A percentile compares a stretch with the other conserved stretches of the same genome.
Conservation (phyloP, 169 alveolate species). For the Toxoplasma gondii region DNA sequence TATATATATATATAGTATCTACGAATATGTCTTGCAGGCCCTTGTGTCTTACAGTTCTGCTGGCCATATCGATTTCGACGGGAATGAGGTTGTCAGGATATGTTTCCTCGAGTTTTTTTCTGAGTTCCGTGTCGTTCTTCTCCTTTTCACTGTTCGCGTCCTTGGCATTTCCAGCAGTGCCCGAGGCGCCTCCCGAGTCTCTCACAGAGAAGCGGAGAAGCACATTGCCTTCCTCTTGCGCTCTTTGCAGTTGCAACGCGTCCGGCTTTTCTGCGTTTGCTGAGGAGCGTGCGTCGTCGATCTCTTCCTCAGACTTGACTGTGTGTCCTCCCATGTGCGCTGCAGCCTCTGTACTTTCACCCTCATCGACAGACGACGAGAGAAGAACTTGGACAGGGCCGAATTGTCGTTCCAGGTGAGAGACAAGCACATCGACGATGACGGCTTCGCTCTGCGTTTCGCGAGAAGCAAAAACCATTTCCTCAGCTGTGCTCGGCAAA, state of each 20-base stretch:
- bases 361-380: background rate
- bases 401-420: background rate
- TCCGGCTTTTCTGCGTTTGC: background rate
- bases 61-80: conserved; percentile 14
- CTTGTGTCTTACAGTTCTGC: background rate
- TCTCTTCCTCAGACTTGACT: background rate
- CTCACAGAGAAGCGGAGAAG: background rate
- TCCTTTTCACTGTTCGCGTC: background rate
- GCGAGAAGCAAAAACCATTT: background rate
- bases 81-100: background rate
- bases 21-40: background rate
- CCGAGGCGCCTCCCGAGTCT: background rate
- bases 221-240: background rate
- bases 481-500: background rate
- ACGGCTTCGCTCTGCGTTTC: conserved; percentile 17
- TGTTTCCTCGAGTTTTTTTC: background rate
- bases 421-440: background rate
- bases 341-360: background rate
- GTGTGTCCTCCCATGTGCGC: background rate
- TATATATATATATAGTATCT: background rate
- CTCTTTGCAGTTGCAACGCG: background rate
- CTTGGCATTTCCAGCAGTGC: background rate
- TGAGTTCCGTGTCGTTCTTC: background rate
- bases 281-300: background rate
- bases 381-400: background rate